A percentile compares a stretch with the other conserved stretches of the same genome.
These are phyloP conservation scores for Galerina marginata DNA, from an alignment of 768 basidiomycete genomes.

Conservation along the genomic window DNA sequence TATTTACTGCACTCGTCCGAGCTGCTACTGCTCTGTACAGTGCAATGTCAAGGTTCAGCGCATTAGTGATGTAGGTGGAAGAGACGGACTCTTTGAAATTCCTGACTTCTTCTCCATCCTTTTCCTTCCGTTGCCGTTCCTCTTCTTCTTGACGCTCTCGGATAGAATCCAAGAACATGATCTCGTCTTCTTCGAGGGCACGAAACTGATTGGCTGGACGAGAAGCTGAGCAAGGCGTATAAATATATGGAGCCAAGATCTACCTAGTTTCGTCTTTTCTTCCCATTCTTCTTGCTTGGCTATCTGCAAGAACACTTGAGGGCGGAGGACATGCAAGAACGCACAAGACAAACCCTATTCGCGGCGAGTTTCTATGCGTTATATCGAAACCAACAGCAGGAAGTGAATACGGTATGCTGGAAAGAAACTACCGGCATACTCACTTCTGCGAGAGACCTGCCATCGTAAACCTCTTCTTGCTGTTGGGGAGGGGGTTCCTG, in stretches of 20 bases:
- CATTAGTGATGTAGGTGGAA: slow-evolving; percentile 5
- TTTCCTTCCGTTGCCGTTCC: slow-evolving; percentile 74
- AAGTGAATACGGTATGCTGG: slow-evolving; percentile 49
- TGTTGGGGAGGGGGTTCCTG: slow-evolving; percentile 84
- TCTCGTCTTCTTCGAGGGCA: slow-evolving; percentile 88
- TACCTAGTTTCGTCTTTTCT: slow-evolving; percentile 80
- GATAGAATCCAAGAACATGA: slow-evolving; percentile 86
- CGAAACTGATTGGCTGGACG: slow-evolving; percentile 83
- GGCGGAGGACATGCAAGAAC: background rate
- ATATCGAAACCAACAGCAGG: slow-evolving; percentile 46
- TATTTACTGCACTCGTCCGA: slow-evolving; percentile 55
- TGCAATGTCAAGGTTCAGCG: background rate
- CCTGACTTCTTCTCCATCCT: slow-evolving; percentile 80
- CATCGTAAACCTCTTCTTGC: slow-evolving; percentile 79
- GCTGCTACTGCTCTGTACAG: slow-evolving; percentile 66
- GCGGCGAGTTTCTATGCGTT: slow-evolving; percentile 83
- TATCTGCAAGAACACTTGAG: slow-evolving; percentile 48
- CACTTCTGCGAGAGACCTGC: slow-evolving; percentile 89
- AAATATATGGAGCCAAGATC: slow-evolving; percentile 9
- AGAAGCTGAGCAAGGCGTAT: slow-evolving; percentile 12
- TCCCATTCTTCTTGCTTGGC: slow-evolving; percentile 96
- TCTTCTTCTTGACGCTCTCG: slow-evolving; percentile 77
- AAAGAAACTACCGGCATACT: slow-evolving; percentile 33
- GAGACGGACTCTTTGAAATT: slow-evolving; percentile 73
- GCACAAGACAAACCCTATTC: slow-evolving; percentile 64